These are phyloP conservation scores for Poronia punctata DNA, from an alignment of 495 filamentous ascomycete species.

Conservation along the genomic window DNA sequence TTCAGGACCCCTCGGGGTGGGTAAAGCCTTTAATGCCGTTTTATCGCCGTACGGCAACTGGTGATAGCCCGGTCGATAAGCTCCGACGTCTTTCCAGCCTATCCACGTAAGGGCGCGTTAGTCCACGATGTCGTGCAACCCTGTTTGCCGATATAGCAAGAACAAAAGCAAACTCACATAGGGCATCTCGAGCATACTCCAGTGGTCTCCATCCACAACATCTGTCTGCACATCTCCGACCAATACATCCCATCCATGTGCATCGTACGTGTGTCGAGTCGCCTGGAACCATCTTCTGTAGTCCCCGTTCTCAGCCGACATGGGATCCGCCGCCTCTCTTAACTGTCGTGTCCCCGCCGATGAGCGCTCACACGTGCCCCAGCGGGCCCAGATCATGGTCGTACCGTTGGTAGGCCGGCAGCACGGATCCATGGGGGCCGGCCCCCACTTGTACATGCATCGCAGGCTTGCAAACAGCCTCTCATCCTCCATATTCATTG, in stretches of 20 bases:
- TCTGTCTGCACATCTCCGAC: constrained; percentile 47
- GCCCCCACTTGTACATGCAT: constrained; percentile 54
- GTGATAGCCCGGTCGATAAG: constrained; percentile 4
- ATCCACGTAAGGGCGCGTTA: neutral
- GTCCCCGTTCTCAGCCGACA: constrained; percentile 10
- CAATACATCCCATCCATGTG: constrained; percentile 60
- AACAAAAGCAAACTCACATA: constrained; percentile 33
- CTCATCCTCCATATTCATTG: neutral
- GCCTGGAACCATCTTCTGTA: constrained; percentile 48
- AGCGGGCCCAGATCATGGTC: constrained; percentile 57
- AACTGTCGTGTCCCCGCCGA: constrained; percentile 49
- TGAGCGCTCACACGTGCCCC: constrained; percentile 55
- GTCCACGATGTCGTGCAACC: neutral
- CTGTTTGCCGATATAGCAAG: neutral
- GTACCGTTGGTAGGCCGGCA: constrained; percentile 41
- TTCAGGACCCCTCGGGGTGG: too few relatives aligned
- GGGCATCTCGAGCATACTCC: constrained; percentile 47
- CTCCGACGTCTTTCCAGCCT: constrained; percentile 2
- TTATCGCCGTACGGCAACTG: too few relatives aligned
- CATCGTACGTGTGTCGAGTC: constrained; percentile 53
- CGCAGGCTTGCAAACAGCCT: constrained; percentile 60
- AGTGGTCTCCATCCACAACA: constrained; percentile 45
- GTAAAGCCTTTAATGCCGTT: too few relatives aligned
- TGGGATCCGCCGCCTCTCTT: constrained; percentile 48
- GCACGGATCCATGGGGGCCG: constrained; percentile 37